A percentile compares a stretch with the other conserved stretches of the same genome.
Evolutionary conservation across 495 filamentous ascomycete species (phyloP).

Genomic region (Neohortaea acidophila): DNA sequence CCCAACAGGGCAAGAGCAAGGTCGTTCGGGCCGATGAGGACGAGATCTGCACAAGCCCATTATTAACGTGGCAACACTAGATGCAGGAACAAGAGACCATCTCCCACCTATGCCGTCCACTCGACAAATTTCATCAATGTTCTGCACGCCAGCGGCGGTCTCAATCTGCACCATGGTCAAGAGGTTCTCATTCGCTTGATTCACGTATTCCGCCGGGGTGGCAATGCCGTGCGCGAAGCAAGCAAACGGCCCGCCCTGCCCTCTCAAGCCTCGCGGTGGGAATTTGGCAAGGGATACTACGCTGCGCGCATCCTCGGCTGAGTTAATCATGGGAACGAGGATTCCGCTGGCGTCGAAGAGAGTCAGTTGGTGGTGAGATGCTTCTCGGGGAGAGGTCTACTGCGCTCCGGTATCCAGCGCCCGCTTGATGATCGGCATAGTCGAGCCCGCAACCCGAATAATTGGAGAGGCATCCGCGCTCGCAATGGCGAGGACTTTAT

Average conservation of each 20-base stretch:
- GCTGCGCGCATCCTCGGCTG: neutral
- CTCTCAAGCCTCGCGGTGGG: neutral
- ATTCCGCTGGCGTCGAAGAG: neutral
- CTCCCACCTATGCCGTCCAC: neutral
- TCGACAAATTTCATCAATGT: neutral
- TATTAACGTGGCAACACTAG: too few species aligned
- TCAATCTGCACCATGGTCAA: neutral
- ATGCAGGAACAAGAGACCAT: neutral
- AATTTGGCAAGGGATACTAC: neutral
- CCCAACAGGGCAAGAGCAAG: neutral
- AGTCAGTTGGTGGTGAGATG: neutral
- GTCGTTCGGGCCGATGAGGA: neutral
- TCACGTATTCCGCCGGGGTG: neutral
- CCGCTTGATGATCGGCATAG: neutral
- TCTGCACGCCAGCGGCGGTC: neutral
- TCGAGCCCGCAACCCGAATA: neutral
- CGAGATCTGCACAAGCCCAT: neutral
- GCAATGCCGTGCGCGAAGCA: slow-evolving; percentile 1
- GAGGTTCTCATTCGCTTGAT: neutral
- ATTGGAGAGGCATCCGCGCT: neutral
- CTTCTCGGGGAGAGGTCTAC: neutral
- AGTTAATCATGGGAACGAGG: neutral
- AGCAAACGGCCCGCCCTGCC: neutral
- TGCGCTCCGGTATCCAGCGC: slow-evolving; percentile 1
- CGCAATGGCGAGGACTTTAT: neutral